Conservation (phyloP, 306 rosid genomes). For the Abrus precatorius region DNA sequence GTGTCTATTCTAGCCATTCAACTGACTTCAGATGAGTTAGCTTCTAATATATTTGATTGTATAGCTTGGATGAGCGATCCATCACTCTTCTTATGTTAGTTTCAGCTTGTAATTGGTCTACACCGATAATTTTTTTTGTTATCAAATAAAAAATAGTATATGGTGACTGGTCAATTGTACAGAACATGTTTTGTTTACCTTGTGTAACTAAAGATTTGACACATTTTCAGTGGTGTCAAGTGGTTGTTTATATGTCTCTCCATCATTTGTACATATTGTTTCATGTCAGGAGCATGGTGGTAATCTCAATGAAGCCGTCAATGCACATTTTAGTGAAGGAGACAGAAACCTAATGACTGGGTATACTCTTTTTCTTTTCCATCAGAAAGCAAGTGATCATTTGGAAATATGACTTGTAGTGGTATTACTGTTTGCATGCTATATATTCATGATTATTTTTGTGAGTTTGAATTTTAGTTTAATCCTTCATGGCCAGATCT, state of each 20-base stretch:
- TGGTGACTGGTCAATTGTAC: slow-evolving; percentile 22
- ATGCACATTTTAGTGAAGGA: slow-evolving; percentile 86
- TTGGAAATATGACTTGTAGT: slow-evolving; percentile 1
- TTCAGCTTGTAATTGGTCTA: slow-evolving; percentile 6
- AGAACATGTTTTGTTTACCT: slow-evolving; percentile 1
- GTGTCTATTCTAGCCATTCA: neutral
- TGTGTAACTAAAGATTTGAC: neutral
- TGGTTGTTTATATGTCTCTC: slow-evolving; percentile 9
- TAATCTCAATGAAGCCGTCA: slow-evolving; percentile 83
- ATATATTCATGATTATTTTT: slow-evolving; percentile 7
- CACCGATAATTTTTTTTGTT: neutral
- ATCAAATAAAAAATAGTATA: neutral
- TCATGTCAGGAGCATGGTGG: slow-evolving; percentile 79
- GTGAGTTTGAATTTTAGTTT: slow-evolving; percentile 39
- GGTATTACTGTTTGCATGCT: slow-evolving; percentile 6
- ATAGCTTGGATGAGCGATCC: slow-evolving; percentile 5
- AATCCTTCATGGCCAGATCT: slow-evolving; percentile 54
- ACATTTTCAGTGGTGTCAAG: slow-evolving; percentile 15
- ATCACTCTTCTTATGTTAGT: slow-evolving; percentile 2
- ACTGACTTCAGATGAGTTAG: neutral
- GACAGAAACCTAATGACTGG: slow-evolving; percentile 61
- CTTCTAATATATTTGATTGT: neutral
- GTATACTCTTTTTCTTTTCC: slow-evolving; percentile 51
- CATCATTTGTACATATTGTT: slow-evolving; percentile 41
- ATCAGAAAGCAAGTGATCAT: slow-evolving; percentile 25